Evolutionary conservation across 192 early-diverging fungal genomes (phyloP), one percentile per base, ranked within the genome.

Genomic region (Backusella sp.): DNA sequence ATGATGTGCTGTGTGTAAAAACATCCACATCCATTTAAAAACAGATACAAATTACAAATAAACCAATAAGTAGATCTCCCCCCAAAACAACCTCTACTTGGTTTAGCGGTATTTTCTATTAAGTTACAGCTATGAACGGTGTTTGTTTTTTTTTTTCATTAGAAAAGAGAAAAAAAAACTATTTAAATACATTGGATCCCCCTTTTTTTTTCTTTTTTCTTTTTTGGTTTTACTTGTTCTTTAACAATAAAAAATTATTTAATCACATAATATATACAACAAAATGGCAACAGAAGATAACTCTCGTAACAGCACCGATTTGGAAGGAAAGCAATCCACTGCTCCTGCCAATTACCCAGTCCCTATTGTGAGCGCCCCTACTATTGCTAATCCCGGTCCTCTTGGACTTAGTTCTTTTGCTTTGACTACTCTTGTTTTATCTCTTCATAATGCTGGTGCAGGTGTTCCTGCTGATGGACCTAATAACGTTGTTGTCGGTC

Each of bases 341-440:
- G 56, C 11, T 28, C 56, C 23, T 12, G 56, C 23, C 23, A 62
- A 28, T 28, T 62, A 62, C 12, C 56, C 23, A 9, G 56, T 62
- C 4, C 41, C 75, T 26, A 32, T 76, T n/a, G 56, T 44, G 35
- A 73, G 81, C 36, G 67, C 83, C 4, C 88, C 88, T 14, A 81
- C 87, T 21, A 85, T 87, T 46, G 87, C 83, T 17, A 91, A 92
- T 71, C 91, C 91, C 21, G 90, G 83, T 68, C 91, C 90, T 53
- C 76, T 91, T 42, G 91, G 90, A 66, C 82, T 91, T 9, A 85
- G 76, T 30, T 79, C 89, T 15, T 92, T 90, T 73, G 90, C 90
- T 53, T 67, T 90, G 68, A 90, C 89, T 6, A 92, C 90, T 23
- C 86, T 95, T 75, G 90, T 91, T 5, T 82, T 93, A n/a, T 92